phyloP scores from a whole-genome alignment of 73 alveolate genomes.

The Symbiodinium pilosum region DNA sequence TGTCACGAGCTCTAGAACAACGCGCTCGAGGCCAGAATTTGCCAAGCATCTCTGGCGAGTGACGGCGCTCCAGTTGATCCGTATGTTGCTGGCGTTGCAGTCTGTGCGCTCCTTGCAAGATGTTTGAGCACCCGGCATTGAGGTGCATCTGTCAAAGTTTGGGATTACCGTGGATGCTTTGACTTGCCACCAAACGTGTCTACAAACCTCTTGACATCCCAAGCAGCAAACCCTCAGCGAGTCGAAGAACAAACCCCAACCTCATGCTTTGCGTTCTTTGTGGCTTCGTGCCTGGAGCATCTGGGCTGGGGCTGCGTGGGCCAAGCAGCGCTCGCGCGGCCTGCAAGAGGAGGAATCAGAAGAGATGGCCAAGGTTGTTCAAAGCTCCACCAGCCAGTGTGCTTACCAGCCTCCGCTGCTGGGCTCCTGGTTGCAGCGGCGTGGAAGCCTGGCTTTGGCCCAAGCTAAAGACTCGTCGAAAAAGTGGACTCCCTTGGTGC shows the following conservation, averaged over 20 bases:
- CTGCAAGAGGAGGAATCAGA: not conserved
- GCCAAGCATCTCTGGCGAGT: not conserved
- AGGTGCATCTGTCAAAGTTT: not conserved
- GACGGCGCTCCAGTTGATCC: not conserved
- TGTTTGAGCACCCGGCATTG: not conserved
- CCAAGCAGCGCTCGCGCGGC: not conserved
- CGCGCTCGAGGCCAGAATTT: not conserved
- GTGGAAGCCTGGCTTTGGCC: not conserved
- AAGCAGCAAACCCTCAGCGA: no score
- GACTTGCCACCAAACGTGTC: no score
- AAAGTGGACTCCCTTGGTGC: no score
- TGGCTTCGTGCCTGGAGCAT: not conserved
- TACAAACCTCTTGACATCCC: no score
- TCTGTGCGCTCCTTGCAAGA: not conserved
- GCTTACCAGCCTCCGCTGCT: not conserved
- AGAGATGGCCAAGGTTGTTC: no score
- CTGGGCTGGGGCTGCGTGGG: constrained; percentile 18
- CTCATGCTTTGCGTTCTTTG: no score
- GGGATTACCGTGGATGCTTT: no score
- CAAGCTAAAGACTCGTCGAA: no score
- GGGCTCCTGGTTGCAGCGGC: not conserved
- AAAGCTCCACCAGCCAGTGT: no score
- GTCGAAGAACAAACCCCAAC: no score
- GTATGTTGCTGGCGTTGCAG: constrained; percentile 8
- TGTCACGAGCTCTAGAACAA: not conserved